These are phyloP conservation scores for Choricystis sp. DNA, from an alignment of 139 green algal species.

Conservation along the genomic window DNA sequence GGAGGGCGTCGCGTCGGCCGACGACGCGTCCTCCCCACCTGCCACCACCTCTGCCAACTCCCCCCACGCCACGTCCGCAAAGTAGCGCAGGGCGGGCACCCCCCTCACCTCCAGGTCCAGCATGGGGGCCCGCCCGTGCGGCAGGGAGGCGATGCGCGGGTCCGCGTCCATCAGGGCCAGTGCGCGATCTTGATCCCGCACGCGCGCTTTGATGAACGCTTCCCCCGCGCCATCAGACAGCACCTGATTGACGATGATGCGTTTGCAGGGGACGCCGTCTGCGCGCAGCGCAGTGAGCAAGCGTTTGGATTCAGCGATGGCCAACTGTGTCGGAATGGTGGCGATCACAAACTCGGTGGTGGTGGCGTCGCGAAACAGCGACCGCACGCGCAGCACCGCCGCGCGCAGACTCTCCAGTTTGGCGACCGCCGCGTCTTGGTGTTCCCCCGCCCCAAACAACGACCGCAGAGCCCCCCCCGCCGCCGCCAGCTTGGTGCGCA, in stretches of 20 bases:
- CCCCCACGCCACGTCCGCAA: conserved; percentile 56
- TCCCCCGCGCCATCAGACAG: conserved; percentile 30
- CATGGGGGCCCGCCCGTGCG: conserved; percentile 58
- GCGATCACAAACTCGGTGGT: conserved; percentile 96
- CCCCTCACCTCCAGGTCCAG: conserved; percentile 85
- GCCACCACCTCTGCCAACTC: conserved; percentile 7
- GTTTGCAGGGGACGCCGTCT: conserved; percentile 80
- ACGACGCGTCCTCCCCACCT: conserved; percentile 2
- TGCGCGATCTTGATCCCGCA: conserved; percentile 74
- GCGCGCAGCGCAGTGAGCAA: conserved; percentile 47
- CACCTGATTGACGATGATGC: conserved; percentile 91
- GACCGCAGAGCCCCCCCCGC: conserved; percentile 35
- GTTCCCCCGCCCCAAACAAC: conserved; percentile 42
- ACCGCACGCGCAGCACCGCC: conserved; percentile 40
- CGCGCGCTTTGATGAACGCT: conserved; percentile 52
- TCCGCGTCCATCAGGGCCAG: conserved; percentile 56
- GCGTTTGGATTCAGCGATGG: conserved; percentile 65
- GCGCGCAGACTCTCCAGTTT: conserved; percentile 48
- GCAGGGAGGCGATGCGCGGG: conserved; percentile 32
- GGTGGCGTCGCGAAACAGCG: conserved; percentile 72
- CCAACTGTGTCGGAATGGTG: conserved; percentile 93
- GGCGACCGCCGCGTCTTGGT: conserved; percentile 46
- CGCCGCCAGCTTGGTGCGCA: conserved; percentile 51
- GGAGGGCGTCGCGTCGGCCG: not conserved
- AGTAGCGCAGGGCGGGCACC: conserved; percentile 77